These are phyloP conservation scores for Cercospora sesami DNA, from an alignment of 2,329 filamentous ascomycete genomes.

Conservation along the genomic window DNA sequence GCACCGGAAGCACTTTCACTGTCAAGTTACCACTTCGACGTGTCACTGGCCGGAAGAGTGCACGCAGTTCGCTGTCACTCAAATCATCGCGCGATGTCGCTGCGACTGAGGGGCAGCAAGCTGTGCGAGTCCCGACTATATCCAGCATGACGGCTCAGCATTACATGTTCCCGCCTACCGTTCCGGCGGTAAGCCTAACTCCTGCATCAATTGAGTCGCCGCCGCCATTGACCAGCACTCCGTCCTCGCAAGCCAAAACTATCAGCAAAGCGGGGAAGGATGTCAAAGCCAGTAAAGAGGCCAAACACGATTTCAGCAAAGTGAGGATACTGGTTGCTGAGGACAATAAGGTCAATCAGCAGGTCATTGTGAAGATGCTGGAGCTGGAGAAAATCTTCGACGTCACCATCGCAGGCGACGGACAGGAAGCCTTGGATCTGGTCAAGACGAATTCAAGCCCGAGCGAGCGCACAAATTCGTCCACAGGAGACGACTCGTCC, in stretches of 20 bases:
- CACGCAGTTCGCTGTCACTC: background rate
- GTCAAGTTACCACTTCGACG: slow-evolving; percentile 80
- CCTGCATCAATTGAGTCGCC: background rate
- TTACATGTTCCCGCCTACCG: background rate
- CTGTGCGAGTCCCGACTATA: slow-evolving; percentile 2
- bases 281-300: slow-evolving; percentile 52
- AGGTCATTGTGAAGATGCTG: slow-evolving; percentile 62
- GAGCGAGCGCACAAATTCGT: background rate
- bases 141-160: slow-evolving; percentile 9
- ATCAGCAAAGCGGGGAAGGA: slow-evolving; percentile 51
- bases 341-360: slow-evolving; percentile 66
- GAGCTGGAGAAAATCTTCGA: slow-evolving; percentile 78
- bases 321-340: slow-evolving; percentile 85
- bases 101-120: background rate
- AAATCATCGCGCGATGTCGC: background rate
- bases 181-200: background rate
- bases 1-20: slow-evolving; percentile 75
- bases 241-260: slow-evolving; percentile 41
- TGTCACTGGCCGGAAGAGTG: slow-evolving; percentile 8
- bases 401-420: slow-evolving; percentile 69
- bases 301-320: slow-evolving; percentile 58
- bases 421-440: slow-evolving; percentile 76
- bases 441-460: slow-evolving; percentile 57
- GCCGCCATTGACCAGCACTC: slow-evolving; percentile 16
- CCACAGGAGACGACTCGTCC: background rate